Evolutionary conservation across 495 filamentous ascomycete species (phyloP), one percentile per base, ranked within the genome.

Genomic region (Aspergillus nanangensis): DNA sequence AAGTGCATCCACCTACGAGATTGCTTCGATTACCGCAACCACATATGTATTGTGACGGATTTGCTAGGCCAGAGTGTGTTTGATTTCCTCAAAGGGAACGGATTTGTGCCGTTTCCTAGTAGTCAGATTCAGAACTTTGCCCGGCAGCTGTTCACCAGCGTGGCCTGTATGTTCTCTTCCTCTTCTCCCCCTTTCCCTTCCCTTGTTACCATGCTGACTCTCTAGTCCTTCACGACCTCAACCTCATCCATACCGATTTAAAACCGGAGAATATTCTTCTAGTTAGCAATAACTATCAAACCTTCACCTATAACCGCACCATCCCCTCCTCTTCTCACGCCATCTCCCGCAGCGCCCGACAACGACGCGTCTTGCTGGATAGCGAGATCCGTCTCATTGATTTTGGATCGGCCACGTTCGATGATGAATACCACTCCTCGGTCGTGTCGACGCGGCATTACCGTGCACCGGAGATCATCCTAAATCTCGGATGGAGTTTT

Each of bases 11-110:
- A 98, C 63, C 75, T 98, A 19, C 82, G 92, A 21, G 93, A 98
- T 58, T 96, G 91, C 67, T 98, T 98, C 70, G 93, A 98, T 62
- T 97, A 86, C 72, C 81, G 92, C 17, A 93, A 93, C 41, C 93
- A 98, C 62, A 98, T 98, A 55, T 98, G 93, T 74, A 98, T 98
- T 56, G 93, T 98, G 54, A 98, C 94, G 62, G 93, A 96, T 63
- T 74, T 98, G 15, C 76, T 96, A 18, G 93, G 93, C 18, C 91
- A 95, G 56, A 96, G 92, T 59, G 93, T 98, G 15, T 98, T 98
- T 64, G 93, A 98, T 71, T 98, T 98, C 58, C 74, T 98, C 35
- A 98, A 98, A 71, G 82, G 82, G 55, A 97, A 97, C 62, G 74
- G 75, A 37, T 98, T 97, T 63, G 88, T 94, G 19, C 93, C 93